A percentile compares a stretch with the other conserved stretches of the same genome.
Conservation (phyloP, 108 stramenopile species). For the Cyclotella choctawhatcheeana region DNA sequence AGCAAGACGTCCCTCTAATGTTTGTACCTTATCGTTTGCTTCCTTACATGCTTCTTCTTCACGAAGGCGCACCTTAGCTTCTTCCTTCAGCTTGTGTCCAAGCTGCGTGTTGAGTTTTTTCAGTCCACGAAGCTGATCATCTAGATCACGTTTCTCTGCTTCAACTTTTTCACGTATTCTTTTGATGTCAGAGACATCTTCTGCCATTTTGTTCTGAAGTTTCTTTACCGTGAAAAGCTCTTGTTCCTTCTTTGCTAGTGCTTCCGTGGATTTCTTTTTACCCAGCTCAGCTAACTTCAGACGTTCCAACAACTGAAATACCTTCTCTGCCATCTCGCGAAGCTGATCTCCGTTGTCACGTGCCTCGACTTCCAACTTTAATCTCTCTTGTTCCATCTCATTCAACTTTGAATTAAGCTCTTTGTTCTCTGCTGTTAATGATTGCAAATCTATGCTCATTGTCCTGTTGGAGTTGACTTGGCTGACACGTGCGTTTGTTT, state of each 20-base stretch:
- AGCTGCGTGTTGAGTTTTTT: slow-evolving; percentile 83
- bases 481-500: slow-evolving; percentile 62
- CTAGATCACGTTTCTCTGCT: slow-evolving; percentile 61
- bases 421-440: slow-evolving; percentile 54
- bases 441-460: slow-evolving; percentile 59
- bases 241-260: slow-evolving; percentile 76
- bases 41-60: slow-evolving; percentile 71
- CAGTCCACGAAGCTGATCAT: slow-evolving; percentile 75
- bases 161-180: slow-evolving; percentile 74
- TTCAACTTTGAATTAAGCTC: slow-evolving; percentile 63
- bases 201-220: slow-evolving; percentile 68
- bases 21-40: slow-evolving; percentile 74
- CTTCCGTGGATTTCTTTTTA: slow-evolving; percentile 85
- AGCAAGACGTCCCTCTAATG: slow-evolving; percentile 68
- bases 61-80: slow-evolving; percentile 64
- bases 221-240: slow-evolving; percentile 75
- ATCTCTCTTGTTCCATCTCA: slow-evolving; percentile 64
- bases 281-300: slow-evolving; percentile 87
- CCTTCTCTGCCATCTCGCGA: slow-evolving; percentile 89
- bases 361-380: slow-evolving; percentile 85
- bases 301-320: slow-evolving; percentile 86
- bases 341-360: slow-evolving; percentile 80
- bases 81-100: slow-evolving; percentile 65
- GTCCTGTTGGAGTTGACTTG: slow-evolving; percentile 74
- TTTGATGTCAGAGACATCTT: slow-evolving; percentile 73